Evolutionary conservation across 768 basidiomycete species (phyloP).

Genomic region (Melanogaster broomeanus): DNA sequence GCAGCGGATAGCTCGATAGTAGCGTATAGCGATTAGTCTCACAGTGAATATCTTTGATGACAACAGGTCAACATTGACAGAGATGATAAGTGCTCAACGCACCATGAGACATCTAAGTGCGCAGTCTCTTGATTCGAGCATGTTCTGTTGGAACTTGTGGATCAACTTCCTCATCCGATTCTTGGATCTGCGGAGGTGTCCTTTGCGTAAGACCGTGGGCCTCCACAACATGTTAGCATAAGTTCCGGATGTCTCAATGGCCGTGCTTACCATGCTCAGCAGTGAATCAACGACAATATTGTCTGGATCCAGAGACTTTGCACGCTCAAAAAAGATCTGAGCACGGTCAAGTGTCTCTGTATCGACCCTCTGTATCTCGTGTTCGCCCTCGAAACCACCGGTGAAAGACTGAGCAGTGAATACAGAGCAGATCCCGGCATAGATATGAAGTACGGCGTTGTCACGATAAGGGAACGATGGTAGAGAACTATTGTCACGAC

Average conservation of each 20-base stretch:
- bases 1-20: not conserved
- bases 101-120: slow-evolving; percentile 8
- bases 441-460: slow-evolving; percentile 75
- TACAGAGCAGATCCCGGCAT: slow-evolving; percentile 76
- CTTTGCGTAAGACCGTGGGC: slow-evolving; percentile 26
- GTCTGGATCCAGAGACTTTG: slow-evolving; percentile 56
- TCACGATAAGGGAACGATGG: slow-evolving; percentile 88
- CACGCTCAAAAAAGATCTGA: slow-evolving; percentile 65
- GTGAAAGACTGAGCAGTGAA: slow-evolving; percentile 51
- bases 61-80: not conserved
- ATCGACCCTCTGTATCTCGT: slow-evolving; percentile 17
- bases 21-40: not conserved
- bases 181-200: slow-evolving; percentile 9
- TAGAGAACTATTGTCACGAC: slow-evolving; percentile 58
- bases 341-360: slow-evolving; percentile 50
- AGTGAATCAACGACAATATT: slow-evolving; percentile 56
- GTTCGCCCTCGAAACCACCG: slow-evolving; percentile 3
- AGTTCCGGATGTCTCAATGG: not conserved
- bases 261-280: slow-evolving; percentile 48
- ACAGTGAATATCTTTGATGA: not conserved
- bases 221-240: slow-evolving; percentile 6
- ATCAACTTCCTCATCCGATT: slow-evolving; percentile 40
- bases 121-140: slow-evolving; percentile 11
- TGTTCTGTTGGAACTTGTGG: not conserved
- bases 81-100: not conserved